Evolutionary conservation across 768 basidiomycete species (phyloP).

Genomic region (Boletellus emodensis): DNA sequence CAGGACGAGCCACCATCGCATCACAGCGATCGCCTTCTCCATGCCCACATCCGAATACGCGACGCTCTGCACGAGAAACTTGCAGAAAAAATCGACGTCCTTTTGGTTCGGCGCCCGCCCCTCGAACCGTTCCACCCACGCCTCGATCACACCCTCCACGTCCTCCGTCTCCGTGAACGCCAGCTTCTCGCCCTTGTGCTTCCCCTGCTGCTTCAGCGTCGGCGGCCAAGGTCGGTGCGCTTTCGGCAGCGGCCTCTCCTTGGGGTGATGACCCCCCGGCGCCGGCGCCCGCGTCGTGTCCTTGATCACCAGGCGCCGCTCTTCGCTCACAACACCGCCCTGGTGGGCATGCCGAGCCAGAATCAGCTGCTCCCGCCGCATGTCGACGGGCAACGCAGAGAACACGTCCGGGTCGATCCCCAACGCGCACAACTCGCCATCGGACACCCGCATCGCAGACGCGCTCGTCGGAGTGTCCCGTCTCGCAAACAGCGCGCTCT

Average conservation of each 20-base stretch:
- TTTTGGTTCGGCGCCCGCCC: slow-evolving; percentile 61
- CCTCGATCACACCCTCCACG: slow-evolving; percentile 64
- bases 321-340: slow-evolving; percentile 33
- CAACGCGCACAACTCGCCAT: slow-evolving; percentile 56
- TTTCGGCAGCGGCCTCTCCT: slow-evolving; percentile 48
- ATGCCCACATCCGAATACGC: slow-evolving; percentile 66
- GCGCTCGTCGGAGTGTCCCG: slow-evolving; percentile 24
- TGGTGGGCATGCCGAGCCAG: slow-evolving; percentile 48
- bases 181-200: slow-evolving; percentile 49
- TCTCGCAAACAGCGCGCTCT: slow-evolving; percentile 37
- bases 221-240: slow-evolving; percentile 50
- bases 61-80: slow-evolving; percentile 66
- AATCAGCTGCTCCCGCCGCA: slow-evolving; percentile 76
- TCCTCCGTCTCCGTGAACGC: slow-evolving; percentile 64
- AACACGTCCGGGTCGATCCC: slow-evolving; percentile 77
- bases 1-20: slow-evolving; percentile 81
- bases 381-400: slow-evolving; percentile 51
- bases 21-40: slow-evolving; percentile 62
- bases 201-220: slow-evolving; percentile 53
- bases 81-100: slow-evolving; percentile 73
- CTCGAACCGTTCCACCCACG: slow-evolving; percentile 68
- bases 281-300: slow-evolving; percentile 19
- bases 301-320: slow-evolving; percentile 50
- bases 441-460: slow-evolving; percentile 43
- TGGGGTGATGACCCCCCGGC: slow-evolving; percentile 22